phyloP scores from a whole-genome alignment of 116 monocot genomes.

The Papilionanthe hybrid region DNA sequence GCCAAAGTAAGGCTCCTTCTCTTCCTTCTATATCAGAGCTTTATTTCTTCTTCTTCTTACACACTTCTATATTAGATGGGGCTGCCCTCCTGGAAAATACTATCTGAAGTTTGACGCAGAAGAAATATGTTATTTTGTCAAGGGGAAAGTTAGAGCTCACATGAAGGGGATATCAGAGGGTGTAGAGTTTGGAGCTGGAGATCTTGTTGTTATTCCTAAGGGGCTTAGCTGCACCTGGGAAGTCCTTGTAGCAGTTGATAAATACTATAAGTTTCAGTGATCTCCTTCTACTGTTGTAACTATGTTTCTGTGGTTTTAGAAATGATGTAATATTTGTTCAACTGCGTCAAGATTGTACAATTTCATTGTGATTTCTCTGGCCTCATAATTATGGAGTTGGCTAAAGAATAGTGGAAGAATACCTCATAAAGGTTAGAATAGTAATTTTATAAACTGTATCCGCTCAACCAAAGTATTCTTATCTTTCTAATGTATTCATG shows the following conservation, averaged over 20 bases:
- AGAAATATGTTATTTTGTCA: slow-evolving; percentile 81
- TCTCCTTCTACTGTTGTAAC: neutral
- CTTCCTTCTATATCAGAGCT: slow-evolving; percentile 6
- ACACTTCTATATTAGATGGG: slow-evolving; percentile 51
- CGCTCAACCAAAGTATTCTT: neutral
- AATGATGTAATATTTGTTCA: too few relatives aligned
- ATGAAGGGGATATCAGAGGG: slow-evolving; percentile 49
- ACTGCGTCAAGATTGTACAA: too few relatives aligned
- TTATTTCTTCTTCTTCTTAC: neutral
- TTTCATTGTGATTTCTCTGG: too few relatives aligned
- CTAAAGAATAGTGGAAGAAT: too few relatives aligned
- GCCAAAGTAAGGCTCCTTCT: slow-evolving; percentile 55
- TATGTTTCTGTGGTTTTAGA: neutral
- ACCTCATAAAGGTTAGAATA: too few relatives aligned
- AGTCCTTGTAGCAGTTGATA: slow-evolving; percentile 80
- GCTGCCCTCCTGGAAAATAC: slow-evolving; percentile 86
- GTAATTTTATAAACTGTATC: too few relatives aligned
- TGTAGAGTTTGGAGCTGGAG: slow-evolving; percentile 90
- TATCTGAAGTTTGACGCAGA: slow-evolving; percentile 80
- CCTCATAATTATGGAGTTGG: too few relatives aligned
- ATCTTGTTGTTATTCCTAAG: slow-evolving; percentile 89
- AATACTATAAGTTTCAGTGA: slow-evolving; percentile 87
- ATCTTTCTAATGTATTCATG: neutral
- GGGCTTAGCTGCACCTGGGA: slow-evolving; percentile 97
- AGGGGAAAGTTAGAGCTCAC: slow-evolving; percentile 73